Conservation (phyloP, 768 basidiomycete genomes). For the Rhizopogon vesiculosus region DNA sequence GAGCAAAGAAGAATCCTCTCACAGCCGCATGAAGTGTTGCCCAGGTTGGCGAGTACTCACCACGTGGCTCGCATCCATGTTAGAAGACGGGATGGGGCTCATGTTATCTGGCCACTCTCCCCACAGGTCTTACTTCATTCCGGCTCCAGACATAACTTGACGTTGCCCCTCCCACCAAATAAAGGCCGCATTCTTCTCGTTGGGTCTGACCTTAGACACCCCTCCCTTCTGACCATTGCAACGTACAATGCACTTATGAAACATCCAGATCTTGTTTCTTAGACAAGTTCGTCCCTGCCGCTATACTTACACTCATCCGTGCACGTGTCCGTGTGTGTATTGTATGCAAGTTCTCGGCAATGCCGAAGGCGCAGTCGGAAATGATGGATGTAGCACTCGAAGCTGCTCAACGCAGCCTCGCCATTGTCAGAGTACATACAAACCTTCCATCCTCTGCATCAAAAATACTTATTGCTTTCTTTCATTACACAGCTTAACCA, state of each 20-base stretch:
- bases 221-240: too few species aligned
- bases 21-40: slow-evolving; percentile 83
- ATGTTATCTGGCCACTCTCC: slow-evolving; percentile 31
- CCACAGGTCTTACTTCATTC: slow-evolving; percentile 13
- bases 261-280: slow-evolving; percentile 90
- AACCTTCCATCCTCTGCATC: too few species aligned
- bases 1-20: slow-evolving; percentile 50
- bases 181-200: slow-evolving; percentile 81
- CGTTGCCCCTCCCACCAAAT: slow-evolving; percentile 11
- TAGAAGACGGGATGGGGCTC: slow-evolving; percentile 60
- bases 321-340: slow-evolving; percentile 69
- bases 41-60: slow-evolving; percentile 93
- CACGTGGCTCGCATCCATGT: slow-evolving; percentile 66
- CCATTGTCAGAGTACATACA: too few species aligned
- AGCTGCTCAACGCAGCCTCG: too few species aligned
- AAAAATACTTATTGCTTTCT: too few species aligned
- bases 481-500: too few species aligned
- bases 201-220: slow-evolving; percentile 94
- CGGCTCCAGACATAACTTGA: slow-evolving; percentile 23
- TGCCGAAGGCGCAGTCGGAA: slow-evolving; percentile 29
- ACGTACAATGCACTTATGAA: too few species aligned
- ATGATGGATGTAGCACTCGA: too few species aligned
- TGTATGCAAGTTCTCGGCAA: slow-evolving; percentile 98
- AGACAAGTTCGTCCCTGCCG: slow-evolving; percentile 92
- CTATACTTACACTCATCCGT: slow-evolving; percentile 84